These are phyloP conservation scores for Cryomyces antarcticus DNA, from an alignment of 495 filamentous ascomycete genomes.

Conservation along the genomic window DNA sequence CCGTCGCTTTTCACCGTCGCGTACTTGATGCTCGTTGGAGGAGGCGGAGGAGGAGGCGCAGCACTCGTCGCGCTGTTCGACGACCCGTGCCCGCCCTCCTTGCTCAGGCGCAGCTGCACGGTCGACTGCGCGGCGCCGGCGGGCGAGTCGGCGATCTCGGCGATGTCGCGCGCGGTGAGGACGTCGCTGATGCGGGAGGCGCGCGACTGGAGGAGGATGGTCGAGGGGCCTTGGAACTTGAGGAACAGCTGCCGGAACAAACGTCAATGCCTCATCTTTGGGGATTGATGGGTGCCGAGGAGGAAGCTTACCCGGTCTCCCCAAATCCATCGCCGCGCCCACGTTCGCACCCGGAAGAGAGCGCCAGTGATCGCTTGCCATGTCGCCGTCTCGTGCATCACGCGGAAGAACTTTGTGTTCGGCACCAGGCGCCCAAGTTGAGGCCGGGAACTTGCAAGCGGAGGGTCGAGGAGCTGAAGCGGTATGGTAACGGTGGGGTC, in stretches of 20 bases:
- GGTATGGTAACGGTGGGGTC: slow-evolving; percentile 57
- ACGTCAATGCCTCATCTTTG: background rate
- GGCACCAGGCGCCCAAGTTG: slow-evolving; percentile 33
- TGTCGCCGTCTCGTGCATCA: slow-evolving; percentile 42
- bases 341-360: slow-evolving; percentile 47
- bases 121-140: slow-evolving; percentile 32
- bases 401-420: slow-evolving; percentile 46
- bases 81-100: slow-evolving; percentile 6
- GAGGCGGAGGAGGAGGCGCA: background rate
- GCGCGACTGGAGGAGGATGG: slow-evolving; percentile 67
- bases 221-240: slow-evolving; percentile 69
- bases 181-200: slow-evolving; percentile 56
- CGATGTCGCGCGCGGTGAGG: slow-evolving; percentile 52
- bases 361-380: slow-evolving; percentile 45
- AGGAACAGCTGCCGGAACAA: slow-evolving; percentile 44
- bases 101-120: slow-evolving; percentile 24
- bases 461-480: slow-evolving; percentile 57
- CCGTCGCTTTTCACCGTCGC: slow-evolving; percentile 6
- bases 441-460: slow-evolving; percentile 59
- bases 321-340: slow-evolving; percentile 66
- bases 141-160: slow-evolving; percentile 62
- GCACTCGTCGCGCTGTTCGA: background rate
- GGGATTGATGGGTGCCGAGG: background rate
- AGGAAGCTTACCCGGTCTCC: slow-evolving; percentile 49
- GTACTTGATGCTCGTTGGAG: slow-evolving; percentile 6